phyloP scores from a whole-genome alignment of 306 rosid species.

The Rosa multiflora region DNA sequence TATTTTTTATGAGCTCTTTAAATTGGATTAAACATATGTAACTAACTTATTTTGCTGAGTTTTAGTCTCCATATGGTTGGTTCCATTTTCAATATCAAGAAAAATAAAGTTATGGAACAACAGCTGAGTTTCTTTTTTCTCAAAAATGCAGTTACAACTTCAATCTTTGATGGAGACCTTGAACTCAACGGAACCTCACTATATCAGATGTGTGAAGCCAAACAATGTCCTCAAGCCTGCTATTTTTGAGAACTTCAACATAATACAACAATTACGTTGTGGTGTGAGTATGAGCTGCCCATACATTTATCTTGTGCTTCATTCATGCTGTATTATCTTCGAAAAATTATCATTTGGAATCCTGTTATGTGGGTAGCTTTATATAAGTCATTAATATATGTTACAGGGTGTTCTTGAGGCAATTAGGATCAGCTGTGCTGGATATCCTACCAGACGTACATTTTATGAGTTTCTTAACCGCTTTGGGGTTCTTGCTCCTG shows the following conservation, averaged over 20 bases:
- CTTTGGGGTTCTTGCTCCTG: slow-evolving; percentile 99
- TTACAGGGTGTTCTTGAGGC: slow-evolving; percentile 99
- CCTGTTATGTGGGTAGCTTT: slow-evolving; percentile 23
- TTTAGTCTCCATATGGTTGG: background rate
- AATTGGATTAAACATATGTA: slow-evolving; percentile 9
- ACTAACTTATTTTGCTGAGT: background rate
- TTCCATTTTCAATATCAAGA: background rate
- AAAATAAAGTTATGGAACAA: background rate
- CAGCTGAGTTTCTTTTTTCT: slow-evolving; percentile 23
- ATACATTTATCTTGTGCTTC: slow-evolving; percentile 21
- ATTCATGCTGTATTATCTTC: slow-evolving; percentile 16
- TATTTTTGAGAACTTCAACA: slow-evolving; percentile 82
- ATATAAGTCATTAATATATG: slow-evolving; percentile 26
- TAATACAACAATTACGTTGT: slow-evolving; percentile 97
- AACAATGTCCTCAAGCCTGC: slow-evolving; percentile 96
- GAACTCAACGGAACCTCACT: slow-evolving; percentile 95
- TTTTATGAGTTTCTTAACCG: slow-evolving; percentile 96
- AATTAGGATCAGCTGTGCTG: slow-evolving; percentile 99
- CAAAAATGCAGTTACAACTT: slow-evolving; percentile 85
- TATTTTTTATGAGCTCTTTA: slow-evolving; percentile 13
- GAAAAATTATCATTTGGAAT: slow-evolving; percentile 15
- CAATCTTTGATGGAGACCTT: slow-evolving; percentile 99
- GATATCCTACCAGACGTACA: slow-evolving; percentile 96
- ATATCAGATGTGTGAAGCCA: slow-evolving; percentile 99
- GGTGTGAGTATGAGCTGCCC: slow-evolving; percentile 74